phyloP scores from a whole-genome alignment of 106 monocot genomes.

The Phalaenopsis equestris region DNA sequence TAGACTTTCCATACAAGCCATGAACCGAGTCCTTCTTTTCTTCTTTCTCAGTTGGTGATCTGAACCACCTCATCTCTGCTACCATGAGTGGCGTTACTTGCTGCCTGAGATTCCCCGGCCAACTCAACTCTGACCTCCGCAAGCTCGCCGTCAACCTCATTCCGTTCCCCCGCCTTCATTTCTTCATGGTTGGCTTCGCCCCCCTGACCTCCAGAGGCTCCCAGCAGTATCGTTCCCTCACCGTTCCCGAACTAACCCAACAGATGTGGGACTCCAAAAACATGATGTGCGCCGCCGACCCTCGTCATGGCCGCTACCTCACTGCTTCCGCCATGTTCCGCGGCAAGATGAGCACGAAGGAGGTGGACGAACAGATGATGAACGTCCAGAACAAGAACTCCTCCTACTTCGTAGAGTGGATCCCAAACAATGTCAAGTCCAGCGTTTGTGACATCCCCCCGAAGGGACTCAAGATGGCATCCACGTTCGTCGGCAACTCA shows the following conservation, averaged over 20 bases:
- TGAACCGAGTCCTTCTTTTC: too few species aligned
- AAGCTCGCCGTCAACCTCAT: conserved; percentile 77
- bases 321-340: conserved; percentile 83
- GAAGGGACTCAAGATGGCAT: conserved; percentile 41
- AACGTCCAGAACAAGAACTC: conserved; percentile 94
- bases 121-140: conserved; percentile 75
- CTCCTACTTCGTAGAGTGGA: conserved; percentile 86
- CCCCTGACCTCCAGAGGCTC: conserved; percentile 70
- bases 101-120: conserved; percentile 73
- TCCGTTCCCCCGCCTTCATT: conserved; percentile 80
- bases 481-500: conserved; percentile 44
- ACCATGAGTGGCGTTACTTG: conserved; percentile 82
- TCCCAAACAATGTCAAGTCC: conserved; percentile 83
- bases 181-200: conserved; percentile 85
- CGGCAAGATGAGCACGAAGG: conserved; percentile 83
- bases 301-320: conserved; percentile 69
- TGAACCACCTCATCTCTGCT: conserved; percentile 62
- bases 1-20: too few species aligned
- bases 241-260: conserved; percentile 69
- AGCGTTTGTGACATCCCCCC: conserved; percentile 53
- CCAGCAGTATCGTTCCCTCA: conserved; percentile 66
- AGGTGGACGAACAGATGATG: conserved; percentile 79
- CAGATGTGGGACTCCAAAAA: conserved; percentile 87
- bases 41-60: conserved; percentile 36
- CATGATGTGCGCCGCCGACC: conserved; percentile 89